Evolutionary conservation across 2,329 filamentous ascomycete species (phyloP).

Genomic region (Xylariomycetidae sp.): DNA sequence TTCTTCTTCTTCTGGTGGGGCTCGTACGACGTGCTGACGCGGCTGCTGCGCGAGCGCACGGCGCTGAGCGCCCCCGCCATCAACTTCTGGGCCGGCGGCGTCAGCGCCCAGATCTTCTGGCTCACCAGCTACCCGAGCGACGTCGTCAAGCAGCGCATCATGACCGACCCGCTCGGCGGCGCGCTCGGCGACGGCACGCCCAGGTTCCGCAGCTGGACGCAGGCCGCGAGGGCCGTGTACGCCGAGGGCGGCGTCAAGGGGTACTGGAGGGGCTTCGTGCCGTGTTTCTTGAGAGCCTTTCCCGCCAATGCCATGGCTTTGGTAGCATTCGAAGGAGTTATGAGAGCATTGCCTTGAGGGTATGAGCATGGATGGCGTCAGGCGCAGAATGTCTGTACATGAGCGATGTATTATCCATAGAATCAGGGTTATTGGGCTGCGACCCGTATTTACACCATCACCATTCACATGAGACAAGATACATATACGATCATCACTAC

Average conservation of each 20-base stretch:
- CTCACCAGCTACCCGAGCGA: conserved; percentile 86
- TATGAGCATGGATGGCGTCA: too few relatives aligned
- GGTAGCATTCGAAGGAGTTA: conserved; percentile 88
- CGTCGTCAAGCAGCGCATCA: conserved; percentile 92
- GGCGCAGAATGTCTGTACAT: too few relatives aligned
- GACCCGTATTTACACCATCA: too few relatives aligned
- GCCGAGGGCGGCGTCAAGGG: conserved; percentile 70
- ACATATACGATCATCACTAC: too few relatives aligned
- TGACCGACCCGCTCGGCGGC: conserved; percentile 87
- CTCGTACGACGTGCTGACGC: conserved; percentile 83
- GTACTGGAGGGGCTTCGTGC: conserved; percentile 90
- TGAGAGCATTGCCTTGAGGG: conserved; percentile 58
- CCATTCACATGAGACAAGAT: too few relatives aligned
- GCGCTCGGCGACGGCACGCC: conserved; percentile 61
- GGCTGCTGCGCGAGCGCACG: conserved; percentile 62
- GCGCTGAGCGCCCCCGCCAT: conserved; percentile 69
- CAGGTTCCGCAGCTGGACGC: conserved; percentile 70
- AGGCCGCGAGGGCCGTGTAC: conserved; percentile 75
- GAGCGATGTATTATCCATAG: conserved; percentile 1
- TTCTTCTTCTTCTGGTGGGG: conserved; percentile 99
- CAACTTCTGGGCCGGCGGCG: conserved; percentile 95
- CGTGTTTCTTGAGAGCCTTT: conserved; percentile 90
- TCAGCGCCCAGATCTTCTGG: conserved; percentile 95
- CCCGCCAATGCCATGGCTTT: conserved; percentile 93
- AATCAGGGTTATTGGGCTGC: too few relatives aligned